Percentiles rank a stretch among this genome's conserved stretches.
phyloP scores from a whole-genome alignment of 2,329 filamentous ascomycete species.

The Sporothrix mexicana region DNA sequence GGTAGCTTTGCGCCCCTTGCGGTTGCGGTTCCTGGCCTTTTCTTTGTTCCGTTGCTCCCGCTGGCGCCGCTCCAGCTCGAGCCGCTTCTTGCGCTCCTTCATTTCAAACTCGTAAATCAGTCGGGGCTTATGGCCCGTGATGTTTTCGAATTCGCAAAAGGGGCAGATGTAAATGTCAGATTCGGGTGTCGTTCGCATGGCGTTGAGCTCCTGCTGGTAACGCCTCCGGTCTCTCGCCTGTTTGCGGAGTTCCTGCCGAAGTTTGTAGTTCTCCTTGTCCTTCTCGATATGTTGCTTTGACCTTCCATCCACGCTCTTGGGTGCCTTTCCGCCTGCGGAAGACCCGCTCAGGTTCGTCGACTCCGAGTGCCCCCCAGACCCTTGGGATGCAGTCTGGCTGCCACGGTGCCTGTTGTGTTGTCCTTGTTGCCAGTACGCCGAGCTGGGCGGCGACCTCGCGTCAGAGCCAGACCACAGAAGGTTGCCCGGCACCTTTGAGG shows the following conservation, averaged over 20 bases:
- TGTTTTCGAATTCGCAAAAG: constrained; percentile 96
- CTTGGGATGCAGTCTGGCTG: not conserved
- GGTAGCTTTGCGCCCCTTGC: constrained; percentile 81
- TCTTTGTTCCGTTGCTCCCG: constrained; percentile 68
- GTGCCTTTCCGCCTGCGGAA: constrained; percentile 3
- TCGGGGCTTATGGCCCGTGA: constrained; percentile 85
- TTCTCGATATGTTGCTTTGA: constrained; percentile 43
- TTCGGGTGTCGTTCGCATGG: constrained; percentile 68
- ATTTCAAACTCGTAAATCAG: constrained; percentile 92
- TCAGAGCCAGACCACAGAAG: constrained; percentile 63
- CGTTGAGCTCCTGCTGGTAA: constrained; percentile 77
- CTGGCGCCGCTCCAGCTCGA: constrained; percentile 83
- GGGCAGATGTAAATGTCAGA: constrained; percentile 95
- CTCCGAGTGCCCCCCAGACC: not conserved
- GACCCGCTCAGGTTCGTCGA: constrained; percentile 10
- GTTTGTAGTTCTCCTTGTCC: constrained; percentile 70
- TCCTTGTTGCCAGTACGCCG: constrained; percentile 31
- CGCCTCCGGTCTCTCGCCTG: constrained; percentile 80
- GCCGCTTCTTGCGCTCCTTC: constrained; percentile 85
- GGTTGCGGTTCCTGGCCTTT: constrained; percentile 91
- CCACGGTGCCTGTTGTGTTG: not conserved
- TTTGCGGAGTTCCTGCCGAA: constrained; percentile 72
- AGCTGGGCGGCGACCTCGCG: constrained; percentile 19
- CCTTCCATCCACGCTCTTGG: not conserved
- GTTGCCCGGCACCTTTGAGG: constrained; percentile 85